These are phyloP conservation scores for Gleditsia sinensis DNA, from an alignment of 306 rosid genomes.

Conservation along the genomic window DNA sequence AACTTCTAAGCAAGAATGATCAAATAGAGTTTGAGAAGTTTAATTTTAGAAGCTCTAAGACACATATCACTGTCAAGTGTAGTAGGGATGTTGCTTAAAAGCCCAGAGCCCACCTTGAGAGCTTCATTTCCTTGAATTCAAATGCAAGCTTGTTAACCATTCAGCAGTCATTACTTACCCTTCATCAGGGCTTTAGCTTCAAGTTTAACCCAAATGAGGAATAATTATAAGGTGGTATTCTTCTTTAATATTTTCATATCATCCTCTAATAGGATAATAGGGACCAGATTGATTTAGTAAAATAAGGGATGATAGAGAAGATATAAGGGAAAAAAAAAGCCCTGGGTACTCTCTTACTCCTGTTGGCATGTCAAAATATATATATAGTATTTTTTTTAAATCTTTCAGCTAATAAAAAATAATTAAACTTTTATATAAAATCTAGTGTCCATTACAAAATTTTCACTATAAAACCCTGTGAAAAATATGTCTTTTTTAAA, in stretches of 20 bases:
- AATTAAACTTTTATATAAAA: neutral
- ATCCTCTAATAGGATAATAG: neutral
- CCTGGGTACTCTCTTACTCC: neutral
- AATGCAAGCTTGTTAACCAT: conserved; percentile 61
- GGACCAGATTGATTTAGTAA: neutral
- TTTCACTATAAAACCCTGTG: neutral
- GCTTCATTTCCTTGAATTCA: conserved; percentile 59
- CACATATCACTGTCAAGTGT: conserved; percentile 40
- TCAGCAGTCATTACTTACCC: conserved; percentile 3
- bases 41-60: neutral
- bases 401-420: no score
- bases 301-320: neutral
- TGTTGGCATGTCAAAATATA: no score
- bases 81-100: conserved; percentile 51
- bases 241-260: neutral
- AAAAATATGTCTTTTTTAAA: no score
- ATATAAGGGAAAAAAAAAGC: no score
- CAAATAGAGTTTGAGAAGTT: conserved; percentile 3
- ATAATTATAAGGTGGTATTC: conserved; percentile 8
- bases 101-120: conserved; percentile 43
- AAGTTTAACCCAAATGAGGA: conserved; percentile 42
- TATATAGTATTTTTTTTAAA: no score
- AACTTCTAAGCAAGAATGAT: conserved; percentile 20
- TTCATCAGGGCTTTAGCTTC: conserved; percentile 40
- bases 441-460: no score